Percentiles rank a stretch among this genome's conserved stretches.
Evolutionary conservation across 116 monocot genomes (phyloP).

Genomic region (Phalaenopsis hybrid): DNA sequence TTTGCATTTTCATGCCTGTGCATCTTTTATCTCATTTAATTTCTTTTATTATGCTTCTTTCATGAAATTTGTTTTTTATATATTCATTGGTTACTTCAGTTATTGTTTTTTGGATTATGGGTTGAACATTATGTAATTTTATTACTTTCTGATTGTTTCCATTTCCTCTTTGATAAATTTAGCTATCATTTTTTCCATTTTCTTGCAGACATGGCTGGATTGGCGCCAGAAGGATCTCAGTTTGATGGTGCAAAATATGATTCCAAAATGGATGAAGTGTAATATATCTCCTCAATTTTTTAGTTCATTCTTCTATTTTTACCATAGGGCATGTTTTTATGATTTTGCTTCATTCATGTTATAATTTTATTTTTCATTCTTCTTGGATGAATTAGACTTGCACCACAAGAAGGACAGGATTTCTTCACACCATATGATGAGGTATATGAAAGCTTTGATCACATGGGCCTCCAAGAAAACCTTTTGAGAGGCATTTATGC

Average conservation of each 20-base stretch:
- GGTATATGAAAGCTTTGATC: slow-evolving; percentile 43
- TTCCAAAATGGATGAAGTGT: slow-evolving; percentile 48
- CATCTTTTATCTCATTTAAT: not conserved
- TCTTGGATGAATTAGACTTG: slow-evolving; percentile 13
- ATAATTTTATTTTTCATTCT: not conserved
- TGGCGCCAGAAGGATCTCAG: slow-evolving; percentile 43
- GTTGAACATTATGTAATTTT: not conserved
- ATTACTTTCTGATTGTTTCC: not conserved
- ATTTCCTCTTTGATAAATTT: not conserved
- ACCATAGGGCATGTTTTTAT: not conserved
- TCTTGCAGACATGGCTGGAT: slow-evolving; percentile 41
- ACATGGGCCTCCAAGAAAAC: slow-evolving; percentile 44
- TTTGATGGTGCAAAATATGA: slow-evolving; percentile 58
- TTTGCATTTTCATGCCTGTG: no score
- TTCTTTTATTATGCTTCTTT: not conserved
- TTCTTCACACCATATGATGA: slow-evolving; percentile 43
- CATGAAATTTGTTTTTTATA: not conserved
- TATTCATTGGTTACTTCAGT: not conserved
- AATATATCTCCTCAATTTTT: not conserved
- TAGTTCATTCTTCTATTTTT: not conserved
- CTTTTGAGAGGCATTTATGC: slow-evolving; percentile 55
- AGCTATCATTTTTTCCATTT: not conserved
- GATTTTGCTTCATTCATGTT: not conserved
- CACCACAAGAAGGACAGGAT: slow-evolving; percentile 21
- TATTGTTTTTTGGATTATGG: not conserved